A percentile compares a stretch with the other conserved stretches of the same genome.
Evolutionary conservation across 2,329 filamentous ascomycete species (phyloP).

Genomic region (Colletotrichum falcatum): DNA sequence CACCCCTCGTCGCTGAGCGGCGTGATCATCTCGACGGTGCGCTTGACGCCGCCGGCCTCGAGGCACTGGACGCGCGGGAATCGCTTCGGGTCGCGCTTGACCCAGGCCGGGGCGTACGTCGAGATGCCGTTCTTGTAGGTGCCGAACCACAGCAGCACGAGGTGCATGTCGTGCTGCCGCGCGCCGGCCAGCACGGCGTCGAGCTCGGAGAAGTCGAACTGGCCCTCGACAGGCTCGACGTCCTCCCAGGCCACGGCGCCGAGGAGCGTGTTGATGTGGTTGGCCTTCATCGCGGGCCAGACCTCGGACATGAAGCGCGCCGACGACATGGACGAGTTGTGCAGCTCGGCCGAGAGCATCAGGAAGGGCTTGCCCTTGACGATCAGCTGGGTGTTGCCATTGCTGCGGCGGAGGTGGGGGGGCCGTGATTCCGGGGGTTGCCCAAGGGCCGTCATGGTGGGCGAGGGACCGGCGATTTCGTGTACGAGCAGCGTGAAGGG

Average conservation of each 20-base stretch:
- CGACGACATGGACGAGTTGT: conserved; percentile 52
- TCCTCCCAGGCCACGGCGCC: conserved; percentile 53
- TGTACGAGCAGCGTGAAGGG: neutral
- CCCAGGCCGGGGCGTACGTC: conserved; percentile 52
- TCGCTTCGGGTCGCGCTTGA: conserved; percentile 51
- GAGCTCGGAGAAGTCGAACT: conserved; percentile 51
- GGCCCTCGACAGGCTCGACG: conserved; percentile 52
- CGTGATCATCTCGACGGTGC: conserved; percentile 51
- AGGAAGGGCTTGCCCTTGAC: conserved; percentile 54
- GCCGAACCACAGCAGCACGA: conserved; percentile 55
- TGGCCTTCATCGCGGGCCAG: conserved; percentile 49
- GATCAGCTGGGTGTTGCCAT: conserved; percentile 50
- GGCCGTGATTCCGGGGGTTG: conserved; percentile 11
- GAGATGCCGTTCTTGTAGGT: conserved; percentile 55
- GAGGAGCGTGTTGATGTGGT: conserved; percentile 53
- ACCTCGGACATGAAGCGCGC: conserved; percentile 50
- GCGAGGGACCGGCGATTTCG: neutral
- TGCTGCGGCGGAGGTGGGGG: conserved; percentile 43
- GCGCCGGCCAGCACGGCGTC: conserved; percentile 50
- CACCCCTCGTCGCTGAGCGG: conserved; percentile 47
- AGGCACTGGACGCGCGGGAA: conserved; percentile 51
- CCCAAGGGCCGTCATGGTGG: conserved; percentile 33
- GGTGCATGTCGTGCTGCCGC: conserved; percentile 48
- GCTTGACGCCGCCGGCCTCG: conserved; percentile 49
- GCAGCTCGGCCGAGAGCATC: conserved; percentile 51